phyloP scores from a whole-genome alignment of 192 early-diverging fungal species.

The Spinellus fusiger region DNA sequence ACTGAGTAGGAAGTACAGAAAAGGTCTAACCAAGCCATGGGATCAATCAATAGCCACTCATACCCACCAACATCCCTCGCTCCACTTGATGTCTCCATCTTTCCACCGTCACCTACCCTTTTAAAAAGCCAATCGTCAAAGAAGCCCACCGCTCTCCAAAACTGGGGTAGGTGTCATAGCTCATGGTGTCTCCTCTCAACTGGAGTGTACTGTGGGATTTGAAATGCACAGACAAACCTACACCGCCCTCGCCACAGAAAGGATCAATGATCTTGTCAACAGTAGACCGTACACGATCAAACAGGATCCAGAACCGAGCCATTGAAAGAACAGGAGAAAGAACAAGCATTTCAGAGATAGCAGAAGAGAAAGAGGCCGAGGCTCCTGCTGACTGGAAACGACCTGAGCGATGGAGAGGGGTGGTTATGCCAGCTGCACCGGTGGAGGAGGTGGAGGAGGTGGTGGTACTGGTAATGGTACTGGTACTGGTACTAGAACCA shows the following conservation, averaged over 20 bases:
- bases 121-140: conserved; percentile 23
- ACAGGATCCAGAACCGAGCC: conserved; percentile 20
- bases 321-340: conserved; percentile 20
- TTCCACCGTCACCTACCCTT: conserved; percentile 20
- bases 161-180: conserved; percentile 16
- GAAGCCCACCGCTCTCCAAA: conserved; percentile 9
- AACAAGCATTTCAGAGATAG: conserved; percentile 18
- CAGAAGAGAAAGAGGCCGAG: neutral
- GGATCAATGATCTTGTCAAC: conserved; percentile 16
- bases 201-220: conserved; percentile 4
- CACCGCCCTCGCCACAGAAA: conserved; percentile 22
- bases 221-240: conserved; percentile 27
- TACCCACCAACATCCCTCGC: neutral
- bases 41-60: neutral
- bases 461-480: neutral
- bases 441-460: neutral
- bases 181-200: neutral
- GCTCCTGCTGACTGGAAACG: neutral
- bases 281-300: conserved; percentile 24
- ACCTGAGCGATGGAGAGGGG: neutral
- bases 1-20: conserved; percentile 18
- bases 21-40: conserved; percentile 10
- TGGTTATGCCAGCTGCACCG: neutral
- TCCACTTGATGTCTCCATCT: neutral
- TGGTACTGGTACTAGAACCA: neutral